Conservation (phyloP, 1,284 basidiomycete genomes). For the Fomitopsis schrenkii region DNA sequence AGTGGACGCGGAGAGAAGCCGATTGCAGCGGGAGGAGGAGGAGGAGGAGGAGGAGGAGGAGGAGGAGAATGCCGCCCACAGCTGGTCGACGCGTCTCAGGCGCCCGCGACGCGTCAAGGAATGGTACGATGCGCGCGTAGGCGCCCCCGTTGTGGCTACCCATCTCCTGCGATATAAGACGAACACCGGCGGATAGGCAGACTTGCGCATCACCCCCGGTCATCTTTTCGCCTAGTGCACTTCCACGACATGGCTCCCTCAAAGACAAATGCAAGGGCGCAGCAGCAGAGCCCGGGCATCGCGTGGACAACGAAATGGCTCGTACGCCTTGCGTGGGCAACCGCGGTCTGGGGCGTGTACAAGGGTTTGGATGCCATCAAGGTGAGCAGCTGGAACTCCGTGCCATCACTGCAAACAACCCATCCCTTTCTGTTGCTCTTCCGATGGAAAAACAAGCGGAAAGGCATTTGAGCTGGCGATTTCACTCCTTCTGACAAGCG, state of each 20-base stretch:
- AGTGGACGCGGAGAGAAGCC: too few relatives aligned
- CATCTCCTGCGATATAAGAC: too few relatives aligned
- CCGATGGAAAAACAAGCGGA: too few relatives aligned
- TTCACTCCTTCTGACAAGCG: too few relatives aligned
- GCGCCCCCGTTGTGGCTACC: not conserved
- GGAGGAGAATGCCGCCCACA: too few relatives aligned
- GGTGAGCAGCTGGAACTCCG: constrained; percentile 20
- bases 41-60: too few relatives aligned
- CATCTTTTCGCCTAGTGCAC: not conserved
- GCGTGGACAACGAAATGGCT: constrained; percentile 40
- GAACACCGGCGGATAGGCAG: too few relatives aligned
- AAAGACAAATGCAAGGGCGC: not conserved
- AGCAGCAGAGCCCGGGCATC: not conserved
- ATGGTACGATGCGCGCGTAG: not conserved
- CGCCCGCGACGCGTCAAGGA: not conserved
- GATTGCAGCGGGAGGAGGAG: too few relatives aligned
- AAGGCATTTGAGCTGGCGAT: too few relatives aligned
- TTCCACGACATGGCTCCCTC: not conserved
- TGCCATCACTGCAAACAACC: too few relatives aligned
- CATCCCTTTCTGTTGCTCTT: too few relatives aligned
- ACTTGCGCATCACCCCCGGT: not conserved
- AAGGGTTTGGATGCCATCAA: constrained; percentile 39
- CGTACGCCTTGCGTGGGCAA: constrained; percentile 32
- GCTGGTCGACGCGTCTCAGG: not conserved
- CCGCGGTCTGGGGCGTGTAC: constrained; percentile 37